These are phyloP conservation scores for Solanum appendiculatum DNA, from an alignment of 257 asterid genomes.

Conservation along the genomic window DNA sequence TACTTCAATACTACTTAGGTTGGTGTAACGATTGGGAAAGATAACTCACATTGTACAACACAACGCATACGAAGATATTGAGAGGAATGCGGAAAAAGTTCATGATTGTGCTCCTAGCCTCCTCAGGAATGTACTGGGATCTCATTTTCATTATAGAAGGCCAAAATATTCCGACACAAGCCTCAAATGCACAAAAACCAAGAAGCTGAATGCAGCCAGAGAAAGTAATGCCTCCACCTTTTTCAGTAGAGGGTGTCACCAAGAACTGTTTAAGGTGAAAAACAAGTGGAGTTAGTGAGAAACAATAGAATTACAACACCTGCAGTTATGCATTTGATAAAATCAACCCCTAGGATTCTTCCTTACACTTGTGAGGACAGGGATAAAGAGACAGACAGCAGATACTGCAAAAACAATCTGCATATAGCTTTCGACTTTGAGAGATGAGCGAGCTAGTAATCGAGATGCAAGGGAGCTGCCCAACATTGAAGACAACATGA, in stretches of 20 bases:
- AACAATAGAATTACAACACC: constrained; percentile 7
- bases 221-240: constrained; percentile 67
- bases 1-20: not conserved
- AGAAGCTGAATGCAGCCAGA: constrained; percentile 78
- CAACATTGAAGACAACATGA: constrained; percentile 93
- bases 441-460: constrained; percentile 58
- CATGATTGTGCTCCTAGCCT: constrained; percentile 96
- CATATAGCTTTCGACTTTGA: constrained; percentile 88
- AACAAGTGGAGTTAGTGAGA: not conserved
- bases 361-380: constrained; percentile 67
- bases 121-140: constrained; percentile 95
- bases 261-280: constrained; percentile 38
- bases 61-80: constrained; percentile 86
- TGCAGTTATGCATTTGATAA: not conserved
- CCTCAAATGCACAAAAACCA: constrained; percentile 88
- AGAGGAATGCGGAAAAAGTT: constrained; percentile 97
- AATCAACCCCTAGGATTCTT: not conserved
- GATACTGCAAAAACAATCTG: constrained; percentile 78
- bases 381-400: constrained; percentile 75
- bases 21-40: not conserved
- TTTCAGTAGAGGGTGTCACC: constrained; percentile 46
- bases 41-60: constrained; percentile 75
- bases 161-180: constrained; percentile 97
- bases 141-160: constrained; percentile 99
- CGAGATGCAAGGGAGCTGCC: constrained; percentile 98